Conservation (phyloP, 495 filamentous ascomycete genomes). For the Alectoria sarmentosa region DNA sequence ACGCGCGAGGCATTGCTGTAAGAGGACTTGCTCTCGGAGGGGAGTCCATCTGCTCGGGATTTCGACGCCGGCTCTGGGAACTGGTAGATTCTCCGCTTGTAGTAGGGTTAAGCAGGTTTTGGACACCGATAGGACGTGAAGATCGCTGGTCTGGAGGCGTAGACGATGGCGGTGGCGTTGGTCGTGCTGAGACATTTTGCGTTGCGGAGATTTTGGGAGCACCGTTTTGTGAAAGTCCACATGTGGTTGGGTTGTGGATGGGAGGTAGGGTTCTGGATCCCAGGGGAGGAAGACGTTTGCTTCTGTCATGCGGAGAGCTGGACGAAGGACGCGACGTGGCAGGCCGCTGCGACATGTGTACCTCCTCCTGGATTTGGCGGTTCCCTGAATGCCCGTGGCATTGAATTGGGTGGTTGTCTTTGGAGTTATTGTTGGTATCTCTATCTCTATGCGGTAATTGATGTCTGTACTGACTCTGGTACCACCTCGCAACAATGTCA, state of each 20-base stretch:
- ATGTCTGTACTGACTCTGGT: slow-evolving; percentile 36
- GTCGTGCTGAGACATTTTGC: slow-evolving; percentile 32
- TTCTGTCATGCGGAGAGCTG: slow-evolving; percentile 20
- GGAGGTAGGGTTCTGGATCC: slow-evolving; percentile 22
- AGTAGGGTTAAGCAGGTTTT: slow-evolving; percentile 45
- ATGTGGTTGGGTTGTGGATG: slow-evolving; percentile 15
- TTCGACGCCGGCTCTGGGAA: slow-evolving; percentile 15
- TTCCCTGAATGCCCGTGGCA: slow-evolving; percentile 36
- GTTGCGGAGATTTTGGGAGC: slow-evolving; percentile 33
- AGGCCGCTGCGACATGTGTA: slow-evolving; percentile 45
- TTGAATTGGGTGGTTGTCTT: slow-evolving; percentile 36
- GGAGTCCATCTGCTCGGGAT: slow-evolving; percentile 29
- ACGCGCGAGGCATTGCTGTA: slow-evolving; percentile 30
- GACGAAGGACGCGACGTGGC: slow-evolving; percentile 31
- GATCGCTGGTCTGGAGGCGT: slow-evolving; percentile 26
- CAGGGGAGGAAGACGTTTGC: slow-evolving; percentile 16
- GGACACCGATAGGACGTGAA: slow-evolving; percentile 43
- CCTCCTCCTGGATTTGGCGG: slow-evolving; percentile 31
- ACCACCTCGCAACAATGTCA: slow-evolving; percentile 13
- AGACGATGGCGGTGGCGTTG: slow-evolving; percentile 34
- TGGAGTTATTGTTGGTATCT: slow-evolving; percentile 34
- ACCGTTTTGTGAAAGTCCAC: slow-evolving; percentile 16
- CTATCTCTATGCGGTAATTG: slow-evolving; percentile 32
- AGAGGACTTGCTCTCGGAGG: slow-evolving; percentile 33
- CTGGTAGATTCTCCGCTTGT: slow-evolving; percentile 26